Evolutionary conservation across 139 green algal genomes (phyloP).

Genomic region (Haematococcus sp.): DNA sequence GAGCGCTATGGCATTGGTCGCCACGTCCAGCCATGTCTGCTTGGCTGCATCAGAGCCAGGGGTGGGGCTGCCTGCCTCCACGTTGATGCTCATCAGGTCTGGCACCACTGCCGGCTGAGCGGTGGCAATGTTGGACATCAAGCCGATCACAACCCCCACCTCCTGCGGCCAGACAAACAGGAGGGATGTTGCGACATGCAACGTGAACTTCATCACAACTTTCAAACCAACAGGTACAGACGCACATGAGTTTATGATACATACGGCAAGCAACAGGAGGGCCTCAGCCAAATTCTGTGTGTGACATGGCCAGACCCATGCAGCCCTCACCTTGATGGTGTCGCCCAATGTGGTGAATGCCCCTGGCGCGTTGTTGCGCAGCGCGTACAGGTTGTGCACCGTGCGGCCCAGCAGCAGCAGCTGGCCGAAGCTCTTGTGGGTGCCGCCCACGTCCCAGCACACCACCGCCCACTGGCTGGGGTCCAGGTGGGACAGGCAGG

Average conservation of each 20-base stretch:
- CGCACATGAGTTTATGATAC: too few relatives aligned
- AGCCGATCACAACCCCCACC: constrained; percentile 16
- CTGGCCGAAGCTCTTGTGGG: constrained; percentile 33
- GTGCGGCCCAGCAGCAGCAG: constrained; percentile 56
- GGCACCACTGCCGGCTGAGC: constrained; percentile 1
- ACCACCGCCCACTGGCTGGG: constrained; percentile 34
- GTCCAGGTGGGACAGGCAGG: constrained; percentile 21
- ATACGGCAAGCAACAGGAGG: too few relatives aligned
- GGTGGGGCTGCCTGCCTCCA: background rate
- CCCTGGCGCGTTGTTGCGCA: constrained; percentile 15
- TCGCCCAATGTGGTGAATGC: background rate
- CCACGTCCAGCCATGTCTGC: constrained; percentile 14
- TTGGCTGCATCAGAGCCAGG: background rate
- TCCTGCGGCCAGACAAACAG: too few relatives aligned
- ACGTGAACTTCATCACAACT: too few relatives aligned
- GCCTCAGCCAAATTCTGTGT: too few relatives aligned
- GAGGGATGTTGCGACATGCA: too few relatives aligned
- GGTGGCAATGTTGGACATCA: constrained; percentile 6
- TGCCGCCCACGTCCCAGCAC: constrained; percentile 37
- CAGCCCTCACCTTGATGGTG: constrained; percentile 1
- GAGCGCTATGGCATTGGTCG: background rate
- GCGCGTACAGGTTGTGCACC: constrained; percentile 31
- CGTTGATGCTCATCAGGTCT: constrained; percentile 1
- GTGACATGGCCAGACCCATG: too few relatives aligned
- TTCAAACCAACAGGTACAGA: too few relatives aligned